Conservation (phyloP, 345 rosid genomes). For the Balakata baccata region DNA sequence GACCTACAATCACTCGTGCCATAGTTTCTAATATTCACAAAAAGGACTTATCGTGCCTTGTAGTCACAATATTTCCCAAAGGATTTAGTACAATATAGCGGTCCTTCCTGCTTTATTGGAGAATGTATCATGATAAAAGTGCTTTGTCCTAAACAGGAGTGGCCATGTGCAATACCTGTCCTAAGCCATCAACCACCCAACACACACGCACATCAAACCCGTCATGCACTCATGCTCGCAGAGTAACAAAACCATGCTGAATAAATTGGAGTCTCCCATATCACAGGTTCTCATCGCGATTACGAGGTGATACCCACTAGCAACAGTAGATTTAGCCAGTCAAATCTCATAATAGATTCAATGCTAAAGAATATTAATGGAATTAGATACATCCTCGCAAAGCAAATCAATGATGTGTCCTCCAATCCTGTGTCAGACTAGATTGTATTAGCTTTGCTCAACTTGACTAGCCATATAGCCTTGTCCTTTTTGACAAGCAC, state of each 20-base stretch:
- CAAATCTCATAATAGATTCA: background rate
- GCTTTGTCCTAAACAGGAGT: no score
- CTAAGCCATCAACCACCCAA: background rate
- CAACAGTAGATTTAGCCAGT: background rate
- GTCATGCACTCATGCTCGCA: no score
- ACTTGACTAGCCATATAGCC: background rate
- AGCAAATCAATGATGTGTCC: background rate
- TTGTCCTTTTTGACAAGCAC: background rate
- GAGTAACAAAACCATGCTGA: background rate
- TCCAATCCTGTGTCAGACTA: background rate
- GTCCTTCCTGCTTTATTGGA: background rate
- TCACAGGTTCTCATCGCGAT: background rate
- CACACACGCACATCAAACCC: background rate
- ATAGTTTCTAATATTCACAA: conserved; percentile 1
- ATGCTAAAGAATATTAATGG: background rate
- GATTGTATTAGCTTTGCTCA: background rate
- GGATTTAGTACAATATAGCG: background rate
- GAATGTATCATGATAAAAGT: background rate
- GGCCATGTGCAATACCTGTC: background rate
- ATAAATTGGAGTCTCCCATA: background rate
- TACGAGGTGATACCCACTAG: background rate
- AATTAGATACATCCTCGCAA: background rate
- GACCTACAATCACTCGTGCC: background rate
- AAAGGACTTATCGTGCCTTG: background rate
- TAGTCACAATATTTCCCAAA: background rate